These are phyloP conservation scores for Massariosphaeria phaeospora DNA, from an alignment of 495 filamentous ascomycete genomes.

Conservation along the genomic window DNA sequence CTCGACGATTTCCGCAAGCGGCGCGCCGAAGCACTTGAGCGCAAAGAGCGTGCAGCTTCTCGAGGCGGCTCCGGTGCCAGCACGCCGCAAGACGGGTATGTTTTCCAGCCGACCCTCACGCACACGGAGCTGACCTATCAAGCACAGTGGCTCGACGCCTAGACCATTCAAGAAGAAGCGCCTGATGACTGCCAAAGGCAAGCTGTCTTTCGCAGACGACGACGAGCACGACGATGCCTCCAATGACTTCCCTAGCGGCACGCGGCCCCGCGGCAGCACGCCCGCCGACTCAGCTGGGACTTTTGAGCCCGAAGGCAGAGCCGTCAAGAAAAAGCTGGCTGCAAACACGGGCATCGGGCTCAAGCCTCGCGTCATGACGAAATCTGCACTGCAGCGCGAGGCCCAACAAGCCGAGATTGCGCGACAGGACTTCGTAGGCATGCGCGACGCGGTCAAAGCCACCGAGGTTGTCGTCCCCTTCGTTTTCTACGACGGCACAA, in stretches of 20 bases:
- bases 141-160: constrained; percentile 48
- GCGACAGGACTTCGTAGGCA: constrained; percentile 73
- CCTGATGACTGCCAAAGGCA: constrained; percentile 57
- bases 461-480: constrained; percentile 91
- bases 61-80: constrained; percentile 49
- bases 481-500: constrained; percentile 97
- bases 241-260: constrained; percentile 14
- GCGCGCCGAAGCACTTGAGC: constrained; percentile 87
- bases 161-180: constrained; percentile 61
- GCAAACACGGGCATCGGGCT: constrained; percentile 63
- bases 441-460: constrained; percentile 83
- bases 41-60: constrained; percentile 78
- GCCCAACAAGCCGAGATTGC: constrained; percentile 75
- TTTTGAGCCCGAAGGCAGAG: constrained; percentile 41
- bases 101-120: not conserved
- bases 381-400: constrained; percentile 74
- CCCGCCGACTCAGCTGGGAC: constrained; percentile 38
- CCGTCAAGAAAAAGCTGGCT: constrained; percentile 50
- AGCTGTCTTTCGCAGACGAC: constrained; percentile 63
- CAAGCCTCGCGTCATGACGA: constrained; percentile 77
- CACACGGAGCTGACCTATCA: constrained; percentile 43
- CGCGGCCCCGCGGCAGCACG: constrained; percentile 30
- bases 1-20: constrained; percentile 95
- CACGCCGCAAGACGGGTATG: constrained; percentile 53
- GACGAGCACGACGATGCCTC: constrained; percentile 48